A percentile compares a stretch with the other conserved stretches of the same genome.
Conservation (phyloP, 495 filamentous ascomycete genomes). For the Stereocaulon alpinum region DNA sequence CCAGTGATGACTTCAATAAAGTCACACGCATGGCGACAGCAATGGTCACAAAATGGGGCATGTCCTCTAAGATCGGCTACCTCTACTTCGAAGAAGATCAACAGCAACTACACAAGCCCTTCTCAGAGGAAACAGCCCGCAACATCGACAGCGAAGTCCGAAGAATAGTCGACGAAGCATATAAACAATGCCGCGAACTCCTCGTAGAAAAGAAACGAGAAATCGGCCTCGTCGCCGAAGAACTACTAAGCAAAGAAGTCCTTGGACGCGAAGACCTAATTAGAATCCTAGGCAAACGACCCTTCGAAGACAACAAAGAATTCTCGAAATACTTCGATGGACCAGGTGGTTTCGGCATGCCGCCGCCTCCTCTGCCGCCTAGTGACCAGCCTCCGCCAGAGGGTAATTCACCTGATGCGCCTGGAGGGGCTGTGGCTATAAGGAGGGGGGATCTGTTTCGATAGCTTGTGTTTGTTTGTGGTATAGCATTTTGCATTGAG, state of each 20-base stretch:
- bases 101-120: constrained; percentile 81
- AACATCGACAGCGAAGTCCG: constrained; percentile 86
- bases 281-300: constrained; percentile 69
- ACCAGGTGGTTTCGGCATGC: constrained; percentile 38
- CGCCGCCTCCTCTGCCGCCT: constrained; percentile 48
- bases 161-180: constrained; percentile 80
- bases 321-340: constrained; percentile 86
- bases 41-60: constrained; percentile 98
- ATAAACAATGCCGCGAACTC: constrained; percentile 77
- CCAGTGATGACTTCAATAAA: constrained; percentile 96
- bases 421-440: constrained; percentile 10
- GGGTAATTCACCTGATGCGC: constrained; percentile 8
- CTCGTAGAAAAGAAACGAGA: constrained; percentile 78
- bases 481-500: not conserved
- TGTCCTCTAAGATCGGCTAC: constrained; percentile 86
- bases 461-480: not conserved
- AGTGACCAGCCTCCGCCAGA: constrained; percentile 20
- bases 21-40: constrained; percentile 88
- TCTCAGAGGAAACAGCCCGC: constrained; percentile 85
- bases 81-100: constrained; percentile 81
- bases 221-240: constrained; percentile 82
- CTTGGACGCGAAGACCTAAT: constrained; percentile 84
- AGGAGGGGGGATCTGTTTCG: not conserved
- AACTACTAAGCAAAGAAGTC: constrained; percentile 84
- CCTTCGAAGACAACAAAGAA: constrained; percentile 73